Evolutionary conservation across 1,284 basidiomycete genomes (phyloP), one percentile per base, ranked within the genome.

Genomic region (Wolfiporia cocos): DNA sequence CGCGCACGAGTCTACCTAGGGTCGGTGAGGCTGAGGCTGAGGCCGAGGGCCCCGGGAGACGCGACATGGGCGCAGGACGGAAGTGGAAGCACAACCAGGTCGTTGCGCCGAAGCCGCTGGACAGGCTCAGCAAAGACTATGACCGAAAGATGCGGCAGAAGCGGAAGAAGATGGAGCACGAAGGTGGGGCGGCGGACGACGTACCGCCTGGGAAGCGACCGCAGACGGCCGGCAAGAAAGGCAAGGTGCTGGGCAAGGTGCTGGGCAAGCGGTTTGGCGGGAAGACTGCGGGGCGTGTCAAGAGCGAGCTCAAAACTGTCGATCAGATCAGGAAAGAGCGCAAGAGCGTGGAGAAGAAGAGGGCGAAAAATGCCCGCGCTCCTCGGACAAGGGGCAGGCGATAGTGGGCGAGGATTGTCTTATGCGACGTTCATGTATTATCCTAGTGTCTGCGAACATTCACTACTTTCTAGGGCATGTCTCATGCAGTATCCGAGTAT

Each of bases 251-350:
- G 37, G 52, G 60, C 41, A 55, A 53, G 42, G 55, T 43, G 45
- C 47, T 40, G 37, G 63, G 61, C 44, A 65, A 66, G 43, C 70
- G 80, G 39, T 70, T 71, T 51, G 72, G 70, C 29, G 76, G 74
- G n/a, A 86, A 83, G 61, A 59, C 76, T 1, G 56, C 77, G 37
- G 73, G 70, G 5, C 73, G 68, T 39, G 77, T 87, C 54, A 89
- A 81, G 63, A 84, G 63, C 41, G 90, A 92, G 63, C 76, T 92
- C 58, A 92, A 88, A 68, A 84, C 77, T 0, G 81, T 78, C 28
- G 87, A 90, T 39, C 86, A 92, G 58, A 92, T 95, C 49, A 76
- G 87, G 45, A 92, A 85, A 59, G 66, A 73, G 21, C 74, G 91
- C 47, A 79, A 78, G 56, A 40, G 70, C 22, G 54, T 66, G 56